Evolutionary conservation across 176 grass and related monocot genomes (phyloP), one percentile per base, ranked within the genome.

Genomic region (Elaeis guineensis): DNA sequence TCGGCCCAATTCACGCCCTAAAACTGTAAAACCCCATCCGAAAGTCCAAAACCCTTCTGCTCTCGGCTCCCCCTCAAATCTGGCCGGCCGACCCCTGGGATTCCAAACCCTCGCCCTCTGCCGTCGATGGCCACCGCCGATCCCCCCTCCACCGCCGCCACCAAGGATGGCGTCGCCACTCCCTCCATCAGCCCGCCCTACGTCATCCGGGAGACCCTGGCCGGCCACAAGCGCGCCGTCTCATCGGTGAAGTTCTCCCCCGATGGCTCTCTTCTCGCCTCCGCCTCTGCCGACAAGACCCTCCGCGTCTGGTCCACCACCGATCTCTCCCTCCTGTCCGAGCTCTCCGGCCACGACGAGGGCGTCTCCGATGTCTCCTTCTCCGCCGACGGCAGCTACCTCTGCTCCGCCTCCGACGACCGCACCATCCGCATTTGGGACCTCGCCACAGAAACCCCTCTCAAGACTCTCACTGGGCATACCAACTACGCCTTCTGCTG

Each of bases 401-500:
- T 95, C 49, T 86, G 82, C 61, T 89, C 91, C 61, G 86, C 86
- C 32, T 90, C 91, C 25, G 91, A 95, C 54, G 86, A 95, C 61
- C 91, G 80, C 62, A 87, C 91, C 12, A 74, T 95, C 71, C 77
- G 83, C 64, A 83, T 95, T 54, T 95, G 91, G 91, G 91, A 95
- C 86, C 71, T 95, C 16, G 77, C 63, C 83, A n/a, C 80, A 63
- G 70, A 77, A 64, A 66, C 74, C 57, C 83, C 80, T 39, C 54
- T 87, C 64, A 84, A 79, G 70, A 95, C 91, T 16, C 80, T 95
- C 6, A 12, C 55, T 50, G 91, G 86, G 24, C 91, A 95, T 78
- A 90, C 91, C 64, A 95, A 95, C 81, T 95, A 95, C 73, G 91
- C 76, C 64, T 90, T 90, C 64, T 95, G 91, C 69, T 79, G 89